Evolutionary conservation across 2,329 filamentous ascomycete species (phyloP), one percentile per base, ranked within the genome.

Genomic region (Colletotrichum karsti): DNA sequence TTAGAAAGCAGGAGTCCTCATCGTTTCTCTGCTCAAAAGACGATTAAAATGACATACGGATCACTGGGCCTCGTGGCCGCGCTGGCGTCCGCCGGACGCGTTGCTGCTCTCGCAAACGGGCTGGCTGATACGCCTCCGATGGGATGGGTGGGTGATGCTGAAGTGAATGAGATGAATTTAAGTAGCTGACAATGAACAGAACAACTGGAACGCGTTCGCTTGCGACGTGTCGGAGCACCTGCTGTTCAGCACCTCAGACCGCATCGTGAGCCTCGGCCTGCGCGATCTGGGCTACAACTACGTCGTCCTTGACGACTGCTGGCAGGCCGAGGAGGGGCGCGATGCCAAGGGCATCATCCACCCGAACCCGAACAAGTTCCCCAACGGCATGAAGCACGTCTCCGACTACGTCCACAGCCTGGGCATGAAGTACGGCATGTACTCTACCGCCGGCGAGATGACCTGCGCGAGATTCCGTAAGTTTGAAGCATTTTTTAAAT

Each of bases 381-480:
- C 80, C 10, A 73, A 72, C 18, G 79, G 80, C 30, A 76, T 82
- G 61, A 77, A 75, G 44, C 68, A 74, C 41, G 70, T 81, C 3
- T 75, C 78, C 7, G 77, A 80, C 48, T 70, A 77, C 39, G 67
- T 80, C 18, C 79, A 82, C 57, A 70, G 68, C 5, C 70, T 77
- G 60, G 78, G 78, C 7, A 76, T 81, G 54, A 78, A 79, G 66
- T 75, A 80, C 18, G 80, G 80, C 13, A 79, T 81, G 69, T 82
- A 82, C 70, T 77, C 75, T 13, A 77, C 77, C 30, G 78, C 85
- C 4, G 85, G 85, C 9, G 78, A 76, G 50, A 78, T 77, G 69
- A 88, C 85, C 2, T 88, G 86, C 69, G 87, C 83, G 2, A 79
- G 80, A 30, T 88, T 64, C 2, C 53, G 61, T 72, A n/a, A 42